Evolutionary conservation across 345 rosid genomes (phyloP), one percentile per base, ranked within the genome.

Genomic region (Lagerstroemia speciosa): DNA sequence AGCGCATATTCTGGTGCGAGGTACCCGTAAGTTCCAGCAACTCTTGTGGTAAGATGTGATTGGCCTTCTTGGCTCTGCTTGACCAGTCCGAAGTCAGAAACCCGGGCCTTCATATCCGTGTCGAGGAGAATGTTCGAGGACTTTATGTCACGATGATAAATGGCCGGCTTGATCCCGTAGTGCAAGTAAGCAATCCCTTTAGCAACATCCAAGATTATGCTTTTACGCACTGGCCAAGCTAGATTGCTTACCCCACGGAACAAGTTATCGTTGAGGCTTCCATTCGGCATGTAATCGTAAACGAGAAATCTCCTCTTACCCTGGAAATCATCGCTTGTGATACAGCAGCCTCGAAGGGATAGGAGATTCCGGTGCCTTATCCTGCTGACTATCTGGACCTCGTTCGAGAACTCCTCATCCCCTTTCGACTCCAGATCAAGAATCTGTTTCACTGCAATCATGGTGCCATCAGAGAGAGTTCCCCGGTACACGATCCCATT

Each of bases 71-170:
- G 66, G 72, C 71, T 80, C 65, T 87, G 89, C 78, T 80, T 85
- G 0, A 89, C 89, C 38, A 84, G 69, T 36, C 89, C 87, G 32
- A 87, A 87, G 77, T 87, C 89, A 0, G 82, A 77, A 26, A 84
- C 82, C 60, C 78, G 80, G 0, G 85, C 89, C 67, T 76, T 78
- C 82, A 85, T 69, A 48, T 83, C 81, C 5, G 66, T 26, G 78
- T 85, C 86, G 10, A 87, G 36, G 14, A 87, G 83, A 33, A 87
- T 82, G 79, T 87, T 85, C 0, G 83, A 85, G 17, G 87, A 52
- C 78, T 87, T 87, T 26, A 87, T 78, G 76, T 85, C 92, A 0
- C 92, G 82, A 57, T 87, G 92, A 74, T 82, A 87, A 40, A 87
- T 85, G 3, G 87, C 76, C 0, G 87, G 92, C 46, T 82, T 80